Evolutionary conservation across 2,329 filamentous ascomycete species (phyloP).

Genomic region (Apiospora kogelbergensis): DNA sequence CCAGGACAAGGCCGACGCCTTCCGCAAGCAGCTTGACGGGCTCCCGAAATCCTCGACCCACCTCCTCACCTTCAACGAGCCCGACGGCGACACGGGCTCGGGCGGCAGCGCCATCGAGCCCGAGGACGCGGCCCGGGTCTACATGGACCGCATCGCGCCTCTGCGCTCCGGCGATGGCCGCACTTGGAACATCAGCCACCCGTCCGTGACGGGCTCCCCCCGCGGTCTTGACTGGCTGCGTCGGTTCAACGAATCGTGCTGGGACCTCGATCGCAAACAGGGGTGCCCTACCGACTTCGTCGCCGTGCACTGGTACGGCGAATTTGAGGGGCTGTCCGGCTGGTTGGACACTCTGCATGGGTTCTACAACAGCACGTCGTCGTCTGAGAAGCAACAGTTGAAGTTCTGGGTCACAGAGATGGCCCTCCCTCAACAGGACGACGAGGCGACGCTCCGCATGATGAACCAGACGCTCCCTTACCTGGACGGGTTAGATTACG

Average conservation of each 20-base stretch:
- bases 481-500: conserved; percentile 33
- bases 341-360: conserved; percentile 36
- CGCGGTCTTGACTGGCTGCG: conserved; percentile 39
- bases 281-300: conserved; percentile 42
- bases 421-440: conserved; percentile 35
- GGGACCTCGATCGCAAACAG: conserved; percentile 32
- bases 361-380: conserved; percentile 32
- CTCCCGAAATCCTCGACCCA: conserved; percentile 37
- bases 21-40: conserved; percentile 25
- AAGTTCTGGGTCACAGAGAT: conserved; percentile 41
- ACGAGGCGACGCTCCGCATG: conserved; percentile 36
- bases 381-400: conserved; percentile 18
- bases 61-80: conserved; percentile 42
- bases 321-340: conserved; percentile 33
- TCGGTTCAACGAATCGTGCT: conserved; percentile 40
- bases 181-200: conserved; percentile 40
- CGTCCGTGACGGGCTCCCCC: conserved; percentile 39
- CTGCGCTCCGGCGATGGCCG: conserved; percentile 25
- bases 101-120: conserved; percentile 40
- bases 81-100: conserved; percentile 38
- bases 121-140: conserved; percentile 37
- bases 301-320: conserved; percentile 42
- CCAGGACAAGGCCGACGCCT: conserved; percentile 19
- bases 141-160: conserved; percentile 37
- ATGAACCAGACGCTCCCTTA: conserved; percentile 39